Base-by-base conservation (phyloP, 441 rosid species). In the Euphorbia schlechtendalii region DNA sequence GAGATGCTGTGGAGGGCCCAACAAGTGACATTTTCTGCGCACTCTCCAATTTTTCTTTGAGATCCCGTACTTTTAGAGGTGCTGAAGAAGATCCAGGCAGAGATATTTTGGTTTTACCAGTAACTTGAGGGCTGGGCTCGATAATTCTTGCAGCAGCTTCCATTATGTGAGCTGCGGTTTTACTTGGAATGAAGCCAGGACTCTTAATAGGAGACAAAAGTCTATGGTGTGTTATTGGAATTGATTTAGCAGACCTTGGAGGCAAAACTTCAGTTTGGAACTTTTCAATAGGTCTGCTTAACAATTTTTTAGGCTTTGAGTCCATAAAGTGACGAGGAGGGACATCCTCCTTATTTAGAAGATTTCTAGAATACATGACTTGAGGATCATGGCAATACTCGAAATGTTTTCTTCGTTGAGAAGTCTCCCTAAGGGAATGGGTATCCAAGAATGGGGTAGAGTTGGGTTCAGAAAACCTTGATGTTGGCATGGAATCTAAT, bases 161-260 rank as follows among this genome's bases (percentile, higher is more conserved):
- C 99, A 94, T 94, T 36, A 94, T 86, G 79, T 81, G 83, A 72
- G 89, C 96, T 70, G 96, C 89, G 74, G 86, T 86, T 83, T 81
- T 83, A 51, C 90, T 73, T 63, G 88, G 93, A 67, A 94, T 72
- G 68, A 82, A 89, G 56, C 92, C 89, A 62, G 90, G 98, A 73
- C 86, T 86, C 82, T 93, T 94, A 43, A 94, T 94, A 27, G 99
- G 99, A 72, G 99, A 94, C 69, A 94, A 68, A 56, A 94, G 96
- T 76, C 86, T 94, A 71, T 80, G 92, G 61, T 83, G 99, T 45
- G 96, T 91, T 55, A 85, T 74, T 30, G 99, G 94, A 74, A 94
- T 94, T 20, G 99, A 86, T 81, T 89, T 94, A 64, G 98, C 99
- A 0, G 98, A 87, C 72, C 76, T 89, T 36, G 96, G 98, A 65